These are phyloP conservation scores for Sicyos edulis DNA, from an alignment of 306 rosid species.

Conservation along the genomic window DNA sequence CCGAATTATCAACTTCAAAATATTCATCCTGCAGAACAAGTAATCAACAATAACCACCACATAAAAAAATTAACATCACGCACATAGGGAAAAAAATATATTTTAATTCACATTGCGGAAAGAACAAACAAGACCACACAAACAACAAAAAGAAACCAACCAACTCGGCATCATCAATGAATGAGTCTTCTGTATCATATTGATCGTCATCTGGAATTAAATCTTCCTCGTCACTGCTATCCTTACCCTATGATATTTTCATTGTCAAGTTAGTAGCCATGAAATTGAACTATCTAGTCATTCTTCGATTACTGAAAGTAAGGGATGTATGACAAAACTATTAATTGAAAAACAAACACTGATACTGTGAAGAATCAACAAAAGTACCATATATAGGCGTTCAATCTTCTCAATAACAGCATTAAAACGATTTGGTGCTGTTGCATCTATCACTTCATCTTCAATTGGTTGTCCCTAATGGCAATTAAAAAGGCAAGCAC, in stretches of 20 bases:
- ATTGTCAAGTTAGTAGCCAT: conserved; percentile 2
- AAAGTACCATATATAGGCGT: conserved; percentile 77
- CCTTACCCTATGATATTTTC: conserved; percentile 66
- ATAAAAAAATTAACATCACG: conserved; percentile 14
- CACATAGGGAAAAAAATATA: no score
- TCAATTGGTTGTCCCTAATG: conserved; percentile 58
- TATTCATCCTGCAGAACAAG: conserved; percentile 82
- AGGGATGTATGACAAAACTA: conserved; percentile 17
- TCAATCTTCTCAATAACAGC: conserved; percentile 98
- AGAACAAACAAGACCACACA: conserved; percentile 23
- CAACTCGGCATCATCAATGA: conserved; percentile 96
- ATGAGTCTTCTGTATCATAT: conserved; percentile 96
- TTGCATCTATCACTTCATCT: conserved; percentile 54
- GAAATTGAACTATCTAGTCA: background rate
- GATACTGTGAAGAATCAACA: background rate
- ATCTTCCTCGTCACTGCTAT: conserved; percentile 94
- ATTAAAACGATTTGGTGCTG: conserved; percentile 82
- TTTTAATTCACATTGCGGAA: conserved; percentile 19
- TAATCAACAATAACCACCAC: conserved; percentile 17
- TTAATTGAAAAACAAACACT: conserved; percentile 15
- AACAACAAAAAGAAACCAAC: conserved; percentile 38
- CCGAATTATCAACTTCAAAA: conserved; percentile 87
- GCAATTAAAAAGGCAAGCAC: background rate
- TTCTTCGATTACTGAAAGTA: background rate
- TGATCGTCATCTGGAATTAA: conserved; percentile 86